phyloP scores from a whole-genome alignment of 2,329 filamentous ascomycete genomes.

The Colletotrichum chlorophyti region DNA sequence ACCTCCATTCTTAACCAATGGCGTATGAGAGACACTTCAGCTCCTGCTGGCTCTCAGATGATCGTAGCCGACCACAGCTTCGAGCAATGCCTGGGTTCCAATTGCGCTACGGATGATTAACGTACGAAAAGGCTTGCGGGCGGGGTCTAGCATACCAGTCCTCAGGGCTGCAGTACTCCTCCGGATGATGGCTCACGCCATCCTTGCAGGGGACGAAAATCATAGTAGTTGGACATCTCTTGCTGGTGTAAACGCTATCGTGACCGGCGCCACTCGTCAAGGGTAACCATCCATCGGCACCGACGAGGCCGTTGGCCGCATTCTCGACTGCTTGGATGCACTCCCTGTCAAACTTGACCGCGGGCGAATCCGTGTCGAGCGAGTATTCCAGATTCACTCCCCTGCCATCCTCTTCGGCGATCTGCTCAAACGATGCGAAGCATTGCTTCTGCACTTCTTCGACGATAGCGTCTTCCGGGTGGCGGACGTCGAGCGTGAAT shows the following conservation, averaged over 20 bases:
- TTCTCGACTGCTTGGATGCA: slow-evolving; percentile 72
- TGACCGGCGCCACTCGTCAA: slow-evolving; percentile 52
- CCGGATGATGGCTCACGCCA: slow-evolving; percentile 69
- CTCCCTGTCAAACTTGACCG: slow-evolving; percentile 69
- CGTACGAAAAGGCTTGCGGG: background rate
- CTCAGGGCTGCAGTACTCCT: slow-evolving; percentile 65
- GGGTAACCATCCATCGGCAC: slow-evolving; percentile 44
- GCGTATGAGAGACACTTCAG: no score
- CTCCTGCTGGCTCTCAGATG: slow-evolving; percentile 1
- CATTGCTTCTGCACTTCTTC: slow-evolving; percentile 32
- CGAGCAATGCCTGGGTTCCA: slow-evolving; percentile 31
- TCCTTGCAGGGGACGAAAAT: slow-evolving; percentile 71
- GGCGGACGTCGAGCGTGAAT: slow-evolving; percentile 31
- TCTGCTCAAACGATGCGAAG: slow-evolving; percentile 32
- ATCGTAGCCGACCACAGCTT: slow-evolving; percentile 32
- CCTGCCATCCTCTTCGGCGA: slow-evolving; percentile 35
- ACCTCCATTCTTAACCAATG: background rate
- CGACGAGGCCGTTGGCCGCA: slow-evolving; percentile 62
- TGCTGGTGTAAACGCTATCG: slow-evolving; percentile 65
- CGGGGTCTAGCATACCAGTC: slow-evolving; percentile 50
- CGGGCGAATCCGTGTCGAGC: slow-evolving; percentile 67
- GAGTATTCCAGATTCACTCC: slow-evolving; percentile 60
- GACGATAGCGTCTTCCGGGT: slow-evolving; percentile 26
- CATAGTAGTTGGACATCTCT: slow-evolving; percentile 68
- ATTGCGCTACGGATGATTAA: slow-evolving; percentile 23